Conservation (phyloP, 169 alveolate genomes). For the Amoebophrya sp. region DNA sequence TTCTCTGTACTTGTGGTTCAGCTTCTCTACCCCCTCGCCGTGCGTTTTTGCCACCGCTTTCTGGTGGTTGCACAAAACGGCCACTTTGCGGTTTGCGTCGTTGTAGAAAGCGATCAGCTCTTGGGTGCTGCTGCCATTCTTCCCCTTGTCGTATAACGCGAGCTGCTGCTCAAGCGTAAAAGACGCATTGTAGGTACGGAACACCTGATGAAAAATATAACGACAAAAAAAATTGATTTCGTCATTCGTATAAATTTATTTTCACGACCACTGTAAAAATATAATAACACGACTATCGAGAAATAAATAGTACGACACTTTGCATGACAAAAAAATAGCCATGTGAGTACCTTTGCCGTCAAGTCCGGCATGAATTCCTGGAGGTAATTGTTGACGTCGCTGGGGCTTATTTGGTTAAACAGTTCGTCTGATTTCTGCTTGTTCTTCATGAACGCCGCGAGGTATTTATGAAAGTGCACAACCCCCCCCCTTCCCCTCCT, state of each 20-base stretch:
- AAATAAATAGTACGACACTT: not conserved
- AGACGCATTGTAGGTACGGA: constrained; percentile 99
- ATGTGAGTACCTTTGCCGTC: constrained; percentile 89
- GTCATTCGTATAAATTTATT: constrained; percentile 48
- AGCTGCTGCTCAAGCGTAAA: constrained; percentile 87
- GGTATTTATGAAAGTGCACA: no score
- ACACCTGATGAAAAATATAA: no score
- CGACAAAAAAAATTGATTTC: no score
- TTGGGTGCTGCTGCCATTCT: constrained; percentile 49
- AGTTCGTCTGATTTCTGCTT: not conserved
- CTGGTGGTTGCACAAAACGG: constrained; percentile 96
- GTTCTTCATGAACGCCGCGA: not conserved
- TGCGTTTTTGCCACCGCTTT: constrained; percentile 86
- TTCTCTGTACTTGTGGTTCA: constrained; percentile 72
- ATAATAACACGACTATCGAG: not conserved
- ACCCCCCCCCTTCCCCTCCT: no score
- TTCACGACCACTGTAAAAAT: constrained; percentile 75
- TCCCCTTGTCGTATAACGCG: not conserved
- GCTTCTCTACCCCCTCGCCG: constrained; percentile 84
- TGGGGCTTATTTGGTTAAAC: not conserved
- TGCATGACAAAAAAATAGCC: not conserved
- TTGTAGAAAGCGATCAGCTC: constrained; percentile 86
- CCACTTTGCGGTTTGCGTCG: constrained; percentile 92
- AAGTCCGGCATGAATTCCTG: constrained; percentile 93
- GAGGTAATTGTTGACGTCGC: constrained; percentile 85